Evolutionary conservation across 768 basidiomycete genomes (phyloP).

Genomic region (Strobilomyces echinocephalus): DNA sequence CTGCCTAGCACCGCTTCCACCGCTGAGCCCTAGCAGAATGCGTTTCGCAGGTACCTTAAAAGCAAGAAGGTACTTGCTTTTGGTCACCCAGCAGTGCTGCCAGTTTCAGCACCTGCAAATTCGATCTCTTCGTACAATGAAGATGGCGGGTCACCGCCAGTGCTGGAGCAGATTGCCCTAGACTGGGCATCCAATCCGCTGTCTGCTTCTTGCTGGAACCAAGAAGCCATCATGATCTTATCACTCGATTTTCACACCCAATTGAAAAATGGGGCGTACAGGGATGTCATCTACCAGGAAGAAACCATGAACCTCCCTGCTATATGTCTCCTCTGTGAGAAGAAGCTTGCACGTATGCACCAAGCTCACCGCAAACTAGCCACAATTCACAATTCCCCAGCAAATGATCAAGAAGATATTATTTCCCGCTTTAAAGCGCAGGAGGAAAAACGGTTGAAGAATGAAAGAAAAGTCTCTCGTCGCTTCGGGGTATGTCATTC

Average conservation of each 20-base stretch:
- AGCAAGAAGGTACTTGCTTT: too few relatives aligned
- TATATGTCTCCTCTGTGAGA: background rate
- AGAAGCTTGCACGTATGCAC: background rate
- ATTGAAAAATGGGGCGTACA: background rate
- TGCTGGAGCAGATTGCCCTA: background rate
- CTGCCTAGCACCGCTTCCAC: too few relatives aligned
- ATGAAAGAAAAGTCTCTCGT: background rate
- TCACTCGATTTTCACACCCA: background rate
- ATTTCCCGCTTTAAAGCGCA: too few relatives aligned
- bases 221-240: background rate
- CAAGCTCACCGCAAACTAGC: background rate
- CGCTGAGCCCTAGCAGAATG: background rate
- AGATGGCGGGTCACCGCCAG: background rate
- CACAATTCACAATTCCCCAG: background rate
- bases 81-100: too few relatives aligned
- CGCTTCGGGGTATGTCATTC: background rate
- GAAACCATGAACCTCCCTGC: background rate
- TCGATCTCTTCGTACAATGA: background rate
- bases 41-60: too few relatives aligned
- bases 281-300: background rate
- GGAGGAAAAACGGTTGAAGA: background rate
- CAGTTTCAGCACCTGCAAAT: too few relatives aligned
- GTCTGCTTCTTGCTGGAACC: background rate
- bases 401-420: too few relatives aligned
- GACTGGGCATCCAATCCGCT: background rate